A percentile compares a stretch with the other conserved stretches of the same genome.
Conservation (phyloP, 495 filamentous ascomycete species). For the Ramalina intermedia region DNA sequence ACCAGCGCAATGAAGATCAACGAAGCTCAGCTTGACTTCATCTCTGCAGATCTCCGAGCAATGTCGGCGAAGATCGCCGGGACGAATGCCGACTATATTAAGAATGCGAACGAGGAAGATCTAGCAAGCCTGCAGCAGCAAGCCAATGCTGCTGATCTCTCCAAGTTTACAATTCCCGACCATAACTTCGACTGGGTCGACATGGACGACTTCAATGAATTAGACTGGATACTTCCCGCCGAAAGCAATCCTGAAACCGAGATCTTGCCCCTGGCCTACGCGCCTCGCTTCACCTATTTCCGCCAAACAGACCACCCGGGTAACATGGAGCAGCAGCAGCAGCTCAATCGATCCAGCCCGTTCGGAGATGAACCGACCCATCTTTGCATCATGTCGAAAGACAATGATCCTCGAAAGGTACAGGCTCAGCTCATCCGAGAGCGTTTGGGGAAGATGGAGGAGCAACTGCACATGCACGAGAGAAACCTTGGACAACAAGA, state of each 20-base stretch:
- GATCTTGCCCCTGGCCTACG: conserved; percentile 81
- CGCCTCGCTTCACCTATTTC: conserved; percentile 92
- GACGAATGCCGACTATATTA: conserved; percentile 58
- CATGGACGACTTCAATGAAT: conserved; percentile 97
- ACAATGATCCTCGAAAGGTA: conserved; percentile 81
- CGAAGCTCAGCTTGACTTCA: conserved; percentile 78
- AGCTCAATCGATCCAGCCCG: conserved; percentile 60
- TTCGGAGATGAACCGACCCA: conserved; percentile 91
- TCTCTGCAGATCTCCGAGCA: conserved; percentile 84
- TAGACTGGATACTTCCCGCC: conserved; percentile 88
- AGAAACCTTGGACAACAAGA: conserved; percentile 51
- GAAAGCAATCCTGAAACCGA: conserved; percentile 84
- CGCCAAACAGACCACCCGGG: conserved; percentile 86
- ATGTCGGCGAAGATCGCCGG: conserved; percentile 81
- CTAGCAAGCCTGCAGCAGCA: conserved; percentile 43
- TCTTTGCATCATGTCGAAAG: conserved; percentile 85
- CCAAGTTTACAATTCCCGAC: conserved; percentile 85
- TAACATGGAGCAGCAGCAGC: conserved; percentile 50
- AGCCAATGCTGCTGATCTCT: conserved; percentile 49
- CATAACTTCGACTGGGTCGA: conserved; percentile 92
- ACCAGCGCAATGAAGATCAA: conserved; percentile 94
- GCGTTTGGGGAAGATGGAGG: conserved; percentile 60
- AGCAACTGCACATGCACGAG: conserved; percentile 61
- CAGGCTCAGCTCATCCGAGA: conserved; percentile 74
- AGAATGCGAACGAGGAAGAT: conserved; percentile 44